Evolutionary conservation across 805 yeast genomes (phyloP).

Genomic region (Teunomyces pallodes): DNA sequence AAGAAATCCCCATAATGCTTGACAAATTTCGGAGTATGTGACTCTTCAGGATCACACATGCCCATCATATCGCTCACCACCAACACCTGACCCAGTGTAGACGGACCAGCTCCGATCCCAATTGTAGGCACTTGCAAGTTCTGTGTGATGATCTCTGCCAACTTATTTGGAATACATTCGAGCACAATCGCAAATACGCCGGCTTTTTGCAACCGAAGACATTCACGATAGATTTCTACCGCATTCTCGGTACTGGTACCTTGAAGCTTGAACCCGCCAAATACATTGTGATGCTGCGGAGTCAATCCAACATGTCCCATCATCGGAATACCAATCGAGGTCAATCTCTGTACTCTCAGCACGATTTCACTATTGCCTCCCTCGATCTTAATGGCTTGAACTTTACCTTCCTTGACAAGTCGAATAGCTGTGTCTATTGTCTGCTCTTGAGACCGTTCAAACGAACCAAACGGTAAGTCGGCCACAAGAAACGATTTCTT

Average conservation of each 20-base stretch:
- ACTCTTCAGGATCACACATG: constrained; percentile 50
- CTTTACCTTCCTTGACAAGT: constrained; percentile 54
- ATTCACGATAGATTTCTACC: constrained; percentile 57
- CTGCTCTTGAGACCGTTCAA: constrained; percentile 59
- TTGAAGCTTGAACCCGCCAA: constrained; percentile 89
- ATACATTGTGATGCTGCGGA: constrained; percentile 76
- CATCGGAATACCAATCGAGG: constrained; percentile 77
- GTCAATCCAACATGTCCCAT: constrained; percentile 91
- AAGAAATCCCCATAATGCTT: constrained; percentile 60
- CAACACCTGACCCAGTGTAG: constrained; percentile 83
- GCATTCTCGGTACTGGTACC: constrained; percentile 62
- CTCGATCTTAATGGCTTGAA: constrained; percentile 80
- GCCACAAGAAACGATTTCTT: constrained; percentile 66
- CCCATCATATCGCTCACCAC: constrained; percentile 86
- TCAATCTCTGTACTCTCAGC: constrained; percentile 53
- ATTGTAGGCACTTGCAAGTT: constrained; percentile 72
- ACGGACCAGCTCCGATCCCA: constrained; percentile 93
- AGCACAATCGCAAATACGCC: constrained; percentile 76
- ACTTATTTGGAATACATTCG: constrained; percentile 80
- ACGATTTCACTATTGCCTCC: constrained; percentile 61
- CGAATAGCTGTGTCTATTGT: constrained; percentile 60
- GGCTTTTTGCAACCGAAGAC: constrained; percentile 63
- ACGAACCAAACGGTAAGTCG: constrained; percentile 88
- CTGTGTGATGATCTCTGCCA: constrained; percentile 65
- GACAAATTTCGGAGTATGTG: constrained; percentile 67